Evolutionary conservation across 176 grass and related monocot species (phyloP).

Genomic region (Phoenix dactylifera): DNA sequence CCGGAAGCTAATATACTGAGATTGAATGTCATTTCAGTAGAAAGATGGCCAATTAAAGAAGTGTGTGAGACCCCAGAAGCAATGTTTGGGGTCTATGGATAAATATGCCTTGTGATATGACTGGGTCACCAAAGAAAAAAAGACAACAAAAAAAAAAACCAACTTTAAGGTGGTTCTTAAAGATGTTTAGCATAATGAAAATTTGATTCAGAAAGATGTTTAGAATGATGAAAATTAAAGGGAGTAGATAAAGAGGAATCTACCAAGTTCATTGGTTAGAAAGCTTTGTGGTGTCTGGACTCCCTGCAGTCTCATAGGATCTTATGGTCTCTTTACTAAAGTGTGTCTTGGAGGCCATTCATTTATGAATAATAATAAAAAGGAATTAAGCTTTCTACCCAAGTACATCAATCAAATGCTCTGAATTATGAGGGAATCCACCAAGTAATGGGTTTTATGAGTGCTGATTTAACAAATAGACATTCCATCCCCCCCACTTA

Average conservation of each 20-base stretch:
- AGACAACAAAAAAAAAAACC: too few species aligned
- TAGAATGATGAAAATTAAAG: too few species aligned
- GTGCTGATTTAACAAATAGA: slow-evolving; percentile 13
- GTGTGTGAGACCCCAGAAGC: too few species aligned
- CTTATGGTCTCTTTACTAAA: slow-evolving; percentile 27
- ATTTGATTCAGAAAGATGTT: too few species aligned
- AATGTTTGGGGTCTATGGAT: too few species aligned
- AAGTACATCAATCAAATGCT: slow-evolving; percentile 42
- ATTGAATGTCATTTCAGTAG: too few species aligned
- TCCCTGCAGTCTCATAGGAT: slow-evolving; percentile 11
- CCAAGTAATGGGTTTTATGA: slow-evolving; percentile 9
- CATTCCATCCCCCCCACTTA: background rate
- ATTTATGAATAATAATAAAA: slow-evolving; percentile 10
- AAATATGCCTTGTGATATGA: too few species aligned
- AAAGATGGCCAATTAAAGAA: too few species aligned
- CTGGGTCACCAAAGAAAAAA: too few species aligned
- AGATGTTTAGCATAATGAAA: too few species aligned
- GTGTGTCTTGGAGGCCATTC: slow-evolving; percentile 10
- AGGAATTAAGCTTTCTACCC: slow-evolving; percentile 2
- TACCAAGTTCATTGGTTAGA: slow-evolving; percentile 38
- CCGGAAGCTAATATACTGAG: too few species aligned
- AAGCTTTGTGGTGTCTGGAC: slow-evolving; percentile 21
- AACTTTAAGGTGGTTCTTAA: too few species aligned
- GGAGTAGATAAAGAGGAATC: slow-evolving; percentile 54
- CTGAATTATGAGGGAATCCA: slow-evolving; percentile 17